These are phyloP conservation scores for Trichomonas tenax DNA, from an alignment of 208 protist genomes.

Conservation along the genomic window DNA sequence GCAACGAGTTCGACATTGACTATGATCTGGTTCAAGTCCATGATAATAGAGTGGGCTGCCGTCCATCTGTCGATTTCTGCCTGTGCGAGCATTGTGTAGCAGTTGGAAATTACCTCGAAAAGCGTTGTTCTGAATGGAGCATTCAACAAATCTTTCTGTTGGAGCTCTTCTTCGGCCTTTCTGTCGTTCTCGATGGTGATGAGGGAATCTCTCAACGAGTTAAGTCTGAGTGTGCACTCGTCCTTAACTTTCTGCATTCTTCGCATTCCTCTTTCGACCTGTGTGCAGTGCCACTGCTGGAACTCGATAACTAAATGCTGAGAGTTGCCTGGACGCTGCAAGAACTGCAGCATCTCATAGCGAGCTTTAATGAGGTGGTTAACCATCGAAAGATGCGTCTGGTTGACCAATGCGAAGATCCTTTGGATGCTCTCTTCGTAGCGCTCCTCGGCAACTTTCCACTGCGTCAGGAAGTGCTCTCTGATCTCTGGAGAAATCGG, in stretches of 20 bases:
- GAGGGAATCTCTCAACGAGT: neutral
- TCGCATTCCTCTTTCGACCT: neutral
- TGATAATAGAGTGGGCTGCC: neutral
- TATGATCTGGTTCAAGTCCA: neutral
- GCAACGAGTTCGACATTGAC: neutral
- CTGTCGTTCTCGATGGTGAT: neutral
- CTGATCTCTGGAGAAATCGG: neutral
- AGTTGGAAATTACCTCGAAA: neutral
- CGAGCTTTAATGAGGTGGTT: neutral
- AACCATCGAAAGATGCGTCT: neutral
- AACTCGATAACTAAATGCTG: neutral
- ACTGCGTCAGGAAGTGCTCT: neutral
- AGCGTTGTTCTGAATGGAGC: neutral
- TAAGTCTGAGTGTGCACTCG: neutral
- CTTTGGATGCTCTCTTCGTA: neutral
- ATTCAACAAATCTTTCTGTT: neutral
- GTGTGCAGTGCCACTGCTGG: neutral
- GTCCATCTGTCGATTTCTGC: neutral
- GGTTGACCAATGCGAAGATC: neutral
- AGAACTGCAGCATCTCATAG: neutral
- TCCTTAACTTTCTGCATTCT: neutral
- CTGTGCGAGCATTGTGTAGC: neutral
- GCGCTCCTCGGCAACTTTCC: neutral
- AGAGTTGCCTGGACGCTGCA: neutral
- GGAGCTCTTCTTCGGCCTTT: neutral